Conservation (phyloP, 2,329 filamentous ascomycete genomes). For the Fusarium xyrophilum region DNA sequence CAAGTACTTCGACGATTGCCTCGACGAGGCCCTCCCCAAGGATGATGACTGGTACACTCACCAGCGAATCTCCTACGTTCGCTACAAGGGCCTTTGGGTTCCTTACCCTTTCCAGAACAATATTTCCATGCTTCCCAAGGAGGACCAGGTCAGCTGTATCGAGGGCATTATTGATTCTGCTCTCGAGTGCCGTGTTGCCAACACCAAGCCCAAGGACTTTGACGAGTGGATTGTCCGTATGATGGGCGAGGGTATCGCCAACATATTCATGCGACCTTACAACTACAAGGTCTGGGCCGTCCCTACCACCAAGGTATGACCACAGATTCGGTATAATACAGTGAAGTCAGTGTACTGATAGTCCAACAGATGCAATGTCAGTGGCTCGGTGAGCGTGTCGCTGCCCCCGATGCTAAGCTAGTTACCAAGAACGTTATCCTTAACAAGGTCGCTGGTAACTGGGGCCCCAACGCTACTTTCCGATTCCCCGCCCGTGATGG, state of each 20-base stretch:
- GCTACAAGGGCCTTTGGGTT: conserved; percentile 95
- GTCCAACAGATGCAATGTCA: conserved; percentile 88
- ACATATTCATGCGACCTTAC: conserved; percentile 99
- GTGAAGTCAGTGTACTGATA: conserved; percentile 15
- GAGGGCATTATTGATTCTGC: conserved; percentile 96
- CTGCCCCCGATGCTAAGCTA: conserved; percentile 92
- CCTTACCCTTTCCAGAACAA: conserved; percentile 99
- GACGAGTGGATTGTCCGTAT: conserved; percentile 98
- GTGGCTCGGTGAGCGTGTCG: conserved; percentile 98
- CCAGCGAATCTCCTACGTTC: conserved; percentile 98
- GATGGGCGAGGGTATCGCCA: conserved; percentile 86
- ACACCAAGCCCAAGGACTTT: conserved; percentile 93
- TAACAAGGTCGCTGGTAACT: conserved; percentile 94
- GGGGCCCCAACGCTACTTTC: conserved; percentile 98
- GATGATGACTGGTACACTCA: conserved; percentile 96
- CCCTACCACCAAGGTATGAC: conserved; percentile 85
- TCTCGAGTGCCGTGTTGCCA: conserved; percentile 82
- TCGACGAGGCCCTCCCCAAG: conserved; percentile 94
- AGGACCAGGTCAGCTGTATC: conserved; percentile 93
- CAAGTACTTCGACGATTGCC: conserved; percentile 99
- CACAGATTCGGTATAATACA: not conserved
- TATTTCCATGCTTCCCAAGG: conserved; percentile 96
- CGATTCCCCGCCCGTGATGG: conserved; percentile 95
- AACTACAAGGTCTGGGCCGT: conserved; percentile 99
- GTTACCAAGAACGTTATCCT: conserved; percentile 95